These are phyloP conservation scores for Tulasnella sp. DNA, from an alignment of 768 basidiomycete species.

Conservation along the genomic window DNA sequence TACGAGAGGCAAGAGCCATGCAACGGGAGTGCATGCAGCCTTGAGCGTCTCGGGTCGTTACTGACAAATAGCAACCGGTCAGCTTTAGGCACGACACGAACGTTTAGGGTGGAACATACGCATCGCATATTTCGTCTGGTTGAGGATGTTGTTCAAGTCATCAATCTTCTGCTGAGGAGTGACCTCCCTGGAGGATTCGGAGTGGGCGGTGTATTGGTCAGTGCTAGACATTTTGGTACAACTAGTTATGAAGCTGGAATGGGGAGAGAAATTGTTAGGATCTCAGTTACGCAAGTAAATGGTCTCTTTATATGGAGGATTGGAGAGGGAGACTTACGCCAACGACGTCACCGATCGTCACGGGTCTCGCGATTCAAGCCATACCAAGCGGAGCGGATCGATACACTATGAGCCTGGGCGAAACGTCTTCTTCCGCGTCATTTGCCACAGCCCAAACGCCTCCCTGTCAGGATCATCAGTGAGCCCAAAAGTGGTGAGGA, in stretches of 20 bases:
- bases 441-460: neutral
- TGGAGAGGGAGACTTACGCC: neutral
- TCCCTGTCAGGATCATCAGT: neutral
- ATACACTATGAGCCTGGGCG: neutral
- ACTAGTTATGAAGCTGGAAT: neutral
- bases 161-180: constrained; percentile 63
- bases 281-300: neutral
- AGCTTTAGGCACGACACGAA: neutral
- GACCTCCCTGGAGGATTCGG: constrained; percentile 52
- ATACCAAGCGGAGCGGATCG: neutral
- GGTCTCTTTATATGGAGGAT: neutral
- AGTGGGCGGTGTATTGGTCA: constrained; percentile 69
- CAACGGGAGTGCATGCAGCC: constrained; percentile 75
- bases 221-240: constrained; percentile 34
- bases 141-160: constrained; percentile 62
- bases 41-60: constrained; percentile 65
- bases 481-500: neutral
- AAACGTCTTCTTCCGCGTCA: neutral
- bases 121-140: constrained; percentile 65
- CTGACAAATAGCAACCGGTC: neutral
- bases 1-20: constrained; percentile 61
- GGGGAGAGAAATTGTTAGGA: neutral
- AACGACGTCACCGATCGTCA: constrained; percentile 9
- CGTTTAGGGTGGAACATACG: constrained; percentile 14
- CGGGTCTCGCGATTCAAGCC: neutral